Base-by-base conservation (phyloP, 2,329 filamentous ascomycete genomes). In the Teratosphaeria gauchensis region DNA sequence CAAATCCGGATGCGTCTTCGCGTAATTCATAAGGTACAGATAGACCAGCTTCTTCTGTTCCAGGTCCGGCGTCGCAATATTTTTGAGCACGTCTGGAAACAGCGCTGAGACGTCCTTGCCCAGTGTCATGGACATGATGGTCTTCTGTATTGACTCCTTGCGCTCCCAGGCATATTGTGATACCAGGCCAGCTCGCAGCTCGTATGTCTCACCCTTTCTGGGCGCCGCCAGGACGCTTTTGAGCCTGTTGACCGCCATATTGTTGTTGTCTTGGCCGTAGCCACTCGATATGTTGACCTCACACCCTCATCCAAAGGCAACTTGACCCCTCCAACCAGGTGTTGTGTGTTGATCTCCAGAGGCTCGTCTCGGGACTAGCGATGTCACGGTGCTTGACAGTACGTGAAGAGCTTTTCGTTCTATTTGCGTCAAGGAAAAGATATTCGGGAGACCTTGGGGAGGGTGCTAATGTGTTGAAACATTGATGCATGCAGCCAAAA, bases 11-110 rank as follows among this genome's bases (percentile, higher is more conserved):
- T 99, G 94, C 65, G 92, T 96, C 80, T 99, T 99, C 69, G 94
- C 94, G 76, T 99, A 99, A 76, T 99, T 99, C 94, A 99, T 99
- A 61, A 99, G 80, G 73, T 99, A 99, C 54, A 99, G 81, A 72
- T 99, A 99, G 19, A 99, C 94, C 65, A 99, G 88, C 81, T 99
- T 99, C 84, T 99, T 99, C 80, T 99, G 94, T 74, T 99, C 94
- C 63, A 99, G 78, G 71, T 99, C 94, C 53, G 77, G 80, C 1
- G 94, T 99, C 59, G 94, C 94, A 75, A 99, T 99, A 72, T 99
- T 99, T 82, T 99, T 99, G 64, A 99, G 80, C 35, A 99, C 94
- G 72, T 99, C 94, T 1, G 94, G 94, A 73, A 99, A 99, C 64
- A 99, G 80, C 58, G 92, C 89, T 57, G 94, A 99, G 61, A 99